A percentile compares a stretch with the other conserved stretches of the same genome.
phyloP scores from a whole-genome alignment of 768 basidiomycete species.

The Pleurotus tuber-regium region DNA sequence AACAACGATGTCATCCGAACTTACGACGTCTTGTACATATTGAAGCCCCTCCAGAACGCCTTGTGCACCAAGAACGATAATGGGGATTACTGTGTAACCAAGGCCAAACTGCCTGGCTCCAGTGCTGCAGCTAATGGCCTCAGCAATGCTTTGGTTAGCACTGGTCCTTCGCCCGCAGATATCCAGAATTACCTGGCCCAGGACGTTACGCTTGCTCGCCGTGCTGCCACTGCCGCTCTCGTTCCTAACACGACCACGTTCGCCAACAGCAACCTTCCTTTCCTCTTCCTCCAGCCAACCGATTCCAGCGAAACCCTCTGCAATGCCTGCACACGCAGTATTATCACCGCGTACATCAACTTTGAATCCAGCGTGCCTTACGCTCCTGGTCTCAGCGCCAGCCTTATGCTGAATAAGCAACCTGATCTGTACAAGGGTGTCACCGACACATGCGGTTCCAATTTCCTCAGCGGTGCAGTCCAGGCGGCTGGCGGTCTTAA shows the following conservation, averaged over 20 bases:
- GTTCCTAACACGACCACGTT: slow-evolving; percentile 59
- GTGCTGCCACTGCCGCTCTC: slow-evolving; percentile 29
- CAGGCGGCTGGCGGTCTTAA: slow-evolving; percentile 66
- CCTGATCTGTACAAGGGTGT: slow-evolving; percentile 61
- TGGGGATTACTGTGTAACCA: slow-evolving; percentile 64
- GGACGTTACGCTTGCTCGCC: slow-evolving; percentile 16
- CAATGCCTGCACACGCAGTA: slow-evolving; percentile 74
- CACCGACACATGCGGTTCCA: slow-evolving; percentile 59
- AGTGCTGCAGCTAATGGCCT: slow-evolving; percentile 6
- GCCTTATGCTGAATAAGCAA: slow-evolving; percentile 67
- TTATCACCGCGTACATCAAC: slow-evolving; percentile 73
- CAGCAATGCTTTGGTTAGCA: neutral
- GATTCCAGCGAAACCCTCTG: slow-evolving; percentile 60
- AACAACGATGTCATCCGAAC: slow-evolving; percentile 50
- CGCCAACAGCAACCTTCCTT: slow-evolving; percentile 62
- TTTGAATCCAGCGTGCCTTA: slow-evolving; percentile 75
- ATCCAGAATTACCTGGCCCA: slow-evolving; percentile 7
- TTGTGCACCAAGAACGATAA: slow-evolving; percentile 75
- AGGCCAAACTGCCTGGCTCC: slow-evolving; percentile 15
- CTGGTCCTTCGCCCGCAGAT: neutral
- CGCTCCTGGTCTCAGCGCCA: slow-evolving; percentile 67
- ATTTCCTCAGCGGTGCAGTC: slow-evolving; percentile 67
- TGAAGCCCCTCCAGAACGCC: slow-evolving; percentile 63
- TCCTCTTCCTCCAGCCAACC: slow-evolving; percentile 69
- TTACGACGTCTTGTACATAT: slow-evolving; percentile 81